Evolutionary conservation across 306 rosid species (phyloP), one percentile per base, ranked within the genome.

Genomic region (Glycine latifolia): DNA sequence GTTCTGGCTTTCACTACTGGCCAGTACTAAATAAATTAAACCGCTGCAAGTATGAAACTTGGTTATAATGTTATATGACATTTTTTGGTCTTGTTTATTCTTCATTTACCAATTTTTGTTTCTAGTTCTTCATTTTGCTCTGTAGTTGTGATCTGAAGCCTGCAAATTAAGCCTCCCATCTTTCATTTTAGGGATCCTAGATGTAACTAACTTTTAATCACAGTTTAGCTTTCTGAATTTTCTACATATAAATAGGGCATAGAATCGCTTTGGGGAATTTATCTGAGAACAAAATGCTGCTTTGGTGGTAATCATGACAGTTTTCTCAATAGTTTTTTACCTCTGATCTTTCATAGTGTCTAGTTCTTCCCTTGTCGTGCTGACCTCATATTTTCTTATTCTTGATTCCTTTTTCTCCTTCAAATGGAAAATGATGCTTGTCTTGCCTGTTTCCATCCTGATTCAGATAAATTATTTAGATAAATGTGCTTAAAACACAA

Each of bases 1-100:
- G 72, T 15, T 60, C 39, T 43, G 53, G 35, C 56, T 41, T 76
- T 56, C 68, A 14, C 74, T 14, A 15, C 44, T 8, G 35, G 2
- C 4, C 15, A 49, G 12, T 43, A 4, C 76, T 75, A 44, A 17
- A 66, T 74, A 65, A 61, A 54, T 26, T 81, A 67, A 41, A 35
- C 16, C 55, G 53, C 43, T 55, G 53, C 61, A 66, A 73, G 80
- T 65, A 10, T 65, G 15, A 63, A 83, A 41, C 50, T 53, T 71
- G 53, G 31, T 26, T 26, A 26, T 26, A 26, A 26, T 26, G 67
- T 15, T 52, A 20, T 49, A 58, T 70, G 46, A 61, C 52, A 59
- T 37, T 77, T 41, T 3, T 70, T 26, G 10, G 44, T 20, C 4
- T 76, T 49, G 41, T 9, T 7, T 13, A 48, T 49, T 37, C 67